These are phyloP conservation scores for Solanum virginianum DNA, from an alignment of 257 asterid species.

Conservation along the genomic window DNA sequence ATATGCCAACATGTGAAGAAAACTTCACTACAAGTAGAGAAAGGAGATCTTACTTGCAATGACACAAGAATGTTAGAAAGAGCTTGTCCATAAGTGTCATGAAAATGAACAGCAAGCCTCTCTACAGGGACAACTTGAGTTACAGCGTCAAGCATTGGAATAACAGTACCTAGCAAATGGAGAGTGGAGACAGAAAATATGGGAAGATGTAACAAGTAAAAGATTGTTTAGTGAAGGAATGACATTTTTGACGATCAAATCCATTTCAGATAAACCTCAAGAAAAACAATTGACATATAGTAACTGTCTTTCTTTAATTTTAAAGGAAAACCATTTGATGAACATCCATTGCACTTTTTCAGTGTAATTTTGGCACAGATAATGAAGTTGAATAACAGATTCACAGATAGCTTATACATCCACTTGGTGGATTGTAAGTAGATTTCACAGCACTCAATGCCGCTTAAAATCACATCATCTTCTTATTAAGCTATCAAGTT, in stretches of 20 bases:
- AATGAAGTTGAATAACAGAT: neutral
- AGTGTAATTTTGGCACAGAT: neutral
- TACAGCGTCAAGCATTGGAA: conserved; percentile 92
- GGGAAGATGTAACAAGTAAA: neutral
- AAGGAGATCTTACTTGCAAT: conserved; percentile 48
- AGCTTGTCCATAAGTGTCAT: conserved; percentile 97
- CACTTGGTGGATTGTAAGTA: neutral
- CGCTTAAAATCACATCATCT: neutral
- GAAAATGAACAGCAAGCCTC: conserved; percentile 93
- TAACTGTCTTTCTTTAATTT: neutral
- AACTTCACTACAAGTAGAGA: neutral
- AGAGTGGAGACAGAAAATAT: neutral
- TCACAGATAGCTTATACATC: neutral
- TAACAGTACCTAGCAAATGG: conserved; percentile 46
- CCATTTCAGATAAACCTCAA: neutral
- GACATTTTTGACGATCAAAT: neutral
- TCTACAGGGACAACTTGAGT: conserved; percentile 64
- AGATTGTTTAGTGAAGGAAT: neutral
- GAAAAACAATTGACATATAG: neutral
- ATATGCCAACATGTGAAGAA: neutral
- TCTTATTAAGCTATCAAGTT: neutral
- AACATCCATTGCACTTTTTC: neutral
- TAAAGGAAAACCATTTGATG: neutral
- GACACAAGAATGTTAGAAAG: conserved; percentile 83
- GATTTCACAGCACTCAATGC: neutral